Percentiles rank a stretch among this genome's conserved stretches.
Conservation (phyloP, 139 green algal species). For the Zygnema cylindricum region DNA sequence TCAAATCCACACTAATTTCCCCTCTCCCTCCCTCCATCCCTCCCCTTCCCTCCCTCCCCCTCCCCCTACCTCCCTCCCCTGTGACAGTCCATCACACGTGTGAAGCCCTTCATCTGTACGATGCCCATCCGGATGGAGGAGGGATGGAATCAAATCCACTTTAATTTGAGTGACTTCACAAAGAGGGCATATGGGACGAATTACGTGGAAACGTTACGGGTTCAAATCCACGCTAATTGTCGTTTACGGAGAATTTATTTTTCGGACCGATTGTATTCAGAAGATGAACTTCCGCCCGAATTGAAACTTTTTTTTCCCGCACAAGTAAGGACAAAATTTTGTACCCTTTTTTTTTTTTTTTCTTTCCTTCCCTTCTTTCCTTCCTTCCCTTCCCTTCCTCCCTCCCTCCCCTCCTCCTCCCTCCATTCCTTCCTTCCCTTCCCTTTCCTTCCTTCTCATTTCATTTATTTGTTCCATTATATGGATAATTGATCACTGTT, state of each 20-base stretch:
- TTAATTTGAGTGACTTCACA: slow-evolving; percentile 95
- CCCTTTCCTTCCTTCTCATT: no score
- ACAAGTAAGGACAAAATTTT: no score
- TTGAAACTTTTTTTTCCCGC: slow-evolving; percentile 90
- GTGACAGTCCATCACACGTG: slow-evolving; percentile 88
- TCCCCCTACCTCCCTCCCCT: not conserved
- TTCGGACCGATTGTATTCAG: slow-evolving; percentile 92
- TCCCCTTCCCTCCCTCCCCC: not conserved
- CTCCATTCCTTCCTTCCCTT: no score
- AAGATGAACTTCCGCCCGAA: slow-evolving; percentile 96
- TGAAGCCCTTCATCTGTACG: slow-evolving; percentile 97
- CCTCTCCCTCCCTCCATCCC: slow-evolving; percentile 3
- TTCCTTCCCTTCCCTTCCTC: no score
- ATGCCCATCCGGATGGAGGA: slow-evolving; percentile 97
- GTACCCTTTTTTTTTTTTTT: no score
- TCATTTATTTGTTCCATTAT: no score
- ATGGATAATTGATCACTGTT: no score
- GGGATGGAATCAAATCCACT: slow-evolving; percentile 97
- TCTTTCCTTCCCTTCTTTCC: no score
- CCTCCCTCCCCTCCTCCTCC: no score
- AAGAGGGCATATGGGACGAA: slow-evolving; percentile 90
- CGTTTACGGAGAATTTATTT: slow-evolving; percentile 95
- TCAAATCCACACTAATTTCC: no score
- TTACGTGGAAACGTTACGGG: slow-evolving; percentile 92
- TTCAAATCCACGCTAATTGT: slow-evolving; percentile 93